Conservation (phyloP, 2,329 filamentous ascomycete genomes). For the Beauveria australis region DNA sequence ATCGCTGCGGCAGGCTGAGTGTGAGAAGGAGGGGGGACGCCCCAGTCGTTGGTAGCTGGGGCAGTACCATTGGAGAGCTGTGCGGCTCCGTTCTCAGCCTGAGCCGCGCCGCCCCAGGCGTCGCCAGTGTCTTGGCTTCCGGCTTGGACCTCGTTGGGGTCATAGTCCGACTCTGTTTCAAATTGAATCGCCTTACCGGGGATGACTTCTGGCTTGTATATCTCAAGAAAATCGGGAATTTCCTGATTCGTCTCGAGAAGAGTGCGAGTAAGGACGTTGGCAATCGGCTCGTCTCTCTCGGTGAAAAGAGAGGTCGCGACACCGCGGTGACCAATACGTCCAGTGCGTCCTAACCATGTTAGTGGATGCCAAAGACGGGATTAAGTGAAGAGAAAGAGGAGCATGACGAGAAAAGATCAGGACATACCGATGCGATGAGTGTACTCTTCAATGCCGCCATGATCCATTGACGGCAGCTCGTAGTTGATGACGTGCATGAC, state of each 20-base stretch:
- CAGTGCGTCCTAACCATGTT: slow-evolving; percentile 63
- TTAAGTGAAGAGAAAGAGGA: background rate
- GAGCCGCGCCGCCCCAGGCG: slow-evolving; percentile 9
- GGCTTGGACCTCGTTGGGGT: slow-evolving; percentile 25
- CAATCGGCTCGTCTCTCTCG: slow-evolving; percentile 66
- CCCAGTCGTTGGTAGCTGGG: background rate
- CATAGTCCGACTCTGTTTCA: slow-evolving; percentile 47
- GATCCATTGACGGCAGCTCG: slow-evolving; percentile 64
- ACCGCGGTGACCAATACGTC: slow-evolving; percentile 81
- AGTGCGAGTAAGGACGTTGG: slow-evolving; percentile 66
- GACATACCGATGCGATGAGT: slow-evolving; percentile 80
- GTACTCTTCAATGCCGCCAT: slow-evolving; percentile 91
- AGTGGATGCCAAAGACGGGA: slow-evolving; percentile 1
- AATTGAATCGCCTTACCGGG: slow-evolving; percentile 41
- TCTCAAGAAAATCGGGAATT: slow-evolving; percentile 73
- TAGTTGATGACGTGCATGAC: slow-evolving; percentile 92
- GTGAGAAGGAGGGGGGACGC: too few relatives aligned
- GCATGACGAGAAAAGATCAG: background rate
- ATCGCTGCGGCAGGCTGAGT: too few relatives aligned
- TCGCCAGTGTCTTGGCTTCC: slow-evolving; percentile 19
- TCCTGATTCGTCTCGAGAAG: slow-evolving; percentile 71
- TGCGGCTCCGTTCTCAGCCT: background rate
- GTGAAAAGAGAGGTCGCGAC: slow-evolving; percentile 86
- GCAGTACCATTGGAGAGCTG: background rate
- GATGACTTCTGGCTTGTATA: slow-evolving; percentile 51